Base-by-base conservation (phyloP, 1,284 basidiomycete species). In the Microbotryomycetes sp. region DNA sequence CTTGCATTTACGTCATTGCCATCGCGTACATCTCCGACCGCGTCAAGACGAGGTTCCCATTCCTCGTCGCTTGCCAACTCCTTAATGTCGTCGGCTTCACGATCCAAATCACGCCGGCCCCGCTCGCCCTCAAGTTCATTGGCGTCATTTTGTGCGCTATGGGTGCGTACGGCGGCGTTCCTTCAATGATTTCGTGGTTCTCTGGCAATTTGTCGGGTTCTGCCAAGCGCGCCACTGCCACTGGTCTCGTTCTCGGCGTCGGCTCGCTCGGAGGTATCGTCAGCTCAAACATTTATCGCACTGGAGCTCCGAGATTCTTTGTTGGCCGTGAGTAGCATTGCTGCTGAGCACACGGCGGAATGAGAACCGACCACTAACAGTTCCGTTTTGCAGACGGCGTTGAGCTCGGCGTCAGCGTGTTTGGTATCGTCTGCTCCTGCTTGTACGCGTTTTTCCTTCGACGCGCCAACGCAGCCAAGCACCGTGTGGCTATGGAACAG, bases 151-250 rank as follows among this genome's bases (percentile, higher is more conserved):
- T 52, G 15, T 52, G 50, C 50, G 23, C 24, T 26, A 29, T 29
- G 24, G 26, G 50, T 52, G 50, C 50, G n/a, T 52, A 52, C 50
- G 50, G 50, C 23, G 50, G 50, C 28, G 50, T 52, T 15, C 50
- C 50, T 29, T 26, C 24, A 7, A 52, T 52, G 50, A 52, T 52
- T 24, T 52, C 50, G 27, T 52, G 50, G 50, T 29, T 52, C 27
- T 26, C 16, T 18, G 29, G 24, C 16, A 52, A 52, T 29, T 29
- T 28, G 24, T n/a, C 26, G 11, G 50, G 50, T 29, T 27, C 50
- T 24, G 29, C 50, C 28, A 52, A 52, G 50, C 50, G 50, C 18
- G 24, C 50, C n/a, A 29, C 29, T 7, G 50, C 26, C 3, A 52
- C 50, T 26, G 50, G 50, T 24, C 50, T 52, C 5, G 29, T 29